Percentiles rank a stretch among this genome's conserved stretches.
Conservation (phyloP, 2,329 filamentous ascomycete genomes). For the Colletotrichum sidae region DNA sequence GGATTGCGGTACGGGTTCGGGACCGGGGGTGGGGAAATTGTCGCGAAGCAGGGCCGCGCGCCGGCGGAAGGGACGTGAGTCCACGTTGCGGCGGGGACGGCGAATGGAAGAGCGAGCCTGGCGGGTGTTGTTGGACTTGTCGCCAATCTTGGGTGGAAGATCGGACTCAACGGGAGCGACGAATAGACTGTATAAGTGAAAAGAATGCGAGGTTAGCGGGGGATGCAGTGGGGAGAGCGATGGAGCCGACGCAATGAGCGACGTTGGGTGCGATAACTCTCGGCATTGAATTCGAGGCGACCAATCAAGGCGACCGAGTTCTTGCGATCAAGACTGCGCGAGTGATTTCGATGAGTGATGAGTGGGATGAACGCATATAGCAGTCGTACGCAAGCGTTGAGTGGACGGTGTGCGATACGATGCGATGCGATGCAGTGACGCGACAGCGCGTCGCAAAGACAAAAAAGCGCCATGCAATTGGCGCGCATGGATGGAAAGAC, state of each 20-base stretch:
- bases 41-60: conserved; percentile 39
- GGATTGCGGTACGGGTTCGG: conserved; percentile 19
- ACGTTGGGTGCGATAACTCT: conserved; percentile 29
- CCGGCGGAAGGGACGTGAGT: conserved; percentile 47
- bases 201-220: conserved; percentile 24
- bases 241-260: conserved; percentile 26
- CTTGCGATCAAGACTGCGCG: conserved; percentile 1
- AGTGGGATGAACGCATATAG: conserved; percentile 4
- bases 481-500: conserved; percentile 40
- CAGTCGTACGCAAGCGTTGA: conserved; percentile 16
- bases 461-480: too few relatives aligned
- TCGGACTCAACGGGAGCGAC: conserved; percentile 60
- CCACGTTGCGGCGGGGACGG: conserved; percentile 48
- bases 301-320: not conserved
- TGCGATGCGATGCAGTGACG: conserved; percentile 29
- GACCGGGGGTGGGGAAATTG: conserved; percentile 33
- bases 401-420: conserved; percentile 19
- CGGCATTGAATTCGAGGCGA: conserved; percentile 11
- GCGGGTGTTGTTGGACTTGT: conserved; percentile 41
- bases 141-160: conserved; percentile 49
- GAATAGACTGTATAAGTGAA: conserved; percentile 53
- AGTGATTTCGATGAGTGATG: conserved; percentile 7
- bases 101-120: conserved; percentile 55
- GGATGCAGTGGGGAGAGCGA: conserved; percentile 14
- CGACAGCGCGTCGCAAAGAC: conserved; percentile 1